These are phyloP conservation scores for Neurospora pannonica DNA, from an alignment of 495 filamentous ascomycete genomes.

Conservation along the genomic window DNA sequence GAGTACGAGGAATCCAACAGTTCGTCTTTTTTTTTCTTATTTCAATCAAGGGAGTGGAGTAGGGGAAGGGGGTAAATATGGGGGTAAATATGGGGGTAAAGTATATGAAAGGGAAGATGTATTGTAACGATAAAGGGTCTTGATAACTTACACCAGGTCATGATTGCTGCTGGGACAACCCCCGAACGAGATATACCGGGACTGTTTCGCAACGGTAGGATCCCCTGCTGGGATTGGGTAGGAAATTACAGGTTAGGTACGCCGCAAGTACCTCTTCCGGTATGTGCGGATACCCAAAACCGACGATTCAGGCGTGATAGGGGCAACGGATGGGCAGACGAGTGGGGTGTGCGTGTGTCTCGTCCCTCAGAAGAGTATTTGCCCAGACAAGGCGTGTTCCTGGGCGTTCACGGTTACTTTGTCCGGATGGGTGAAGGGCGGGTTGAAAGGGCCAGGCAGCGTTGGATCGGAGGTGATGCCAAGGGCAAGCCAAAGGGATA, in stretches of 20 bases:
- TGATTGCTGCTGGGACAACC: not conserved
- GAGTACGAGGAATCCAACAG: not conserved
- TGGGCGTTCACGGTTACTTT: not conserved
- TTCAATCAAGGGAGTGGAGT: not conserved
- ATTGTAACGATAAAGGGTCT: not conserved
- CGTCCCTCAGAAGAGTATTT: not conserved
- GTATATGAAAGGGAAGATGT: not conserved
- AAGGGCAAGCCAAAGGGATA: not conserved
- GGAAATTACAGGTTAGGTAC: not conserved
- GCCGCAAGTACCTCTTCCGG: not conserved
- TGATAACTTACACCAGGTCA: not conserved
- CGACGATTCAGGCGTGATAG: not conserved
- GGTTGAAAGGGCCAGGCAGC: not conserved
- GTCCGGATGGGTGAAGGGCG: not conserved
- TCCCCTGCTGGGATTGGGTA: not conserved
- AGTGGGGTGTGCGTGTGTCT: not conserved
- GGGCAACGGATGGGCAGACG: not conserved
- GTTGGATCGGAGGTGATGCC: not conserved
- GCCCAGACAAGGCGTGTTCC: not conserved
- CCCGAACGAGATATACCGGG: not conserved
- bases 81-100: not conserved
- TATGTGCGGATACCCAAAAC: not conserved
- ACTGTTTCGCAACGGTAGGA: not conserved
- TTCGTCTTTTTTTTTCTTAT: not conserved
- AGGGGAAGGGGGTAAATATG: not conserved